Conservation (phyloP, 805 yeast genomes). For the Sungouiozyma ichnusensis region DNA sequence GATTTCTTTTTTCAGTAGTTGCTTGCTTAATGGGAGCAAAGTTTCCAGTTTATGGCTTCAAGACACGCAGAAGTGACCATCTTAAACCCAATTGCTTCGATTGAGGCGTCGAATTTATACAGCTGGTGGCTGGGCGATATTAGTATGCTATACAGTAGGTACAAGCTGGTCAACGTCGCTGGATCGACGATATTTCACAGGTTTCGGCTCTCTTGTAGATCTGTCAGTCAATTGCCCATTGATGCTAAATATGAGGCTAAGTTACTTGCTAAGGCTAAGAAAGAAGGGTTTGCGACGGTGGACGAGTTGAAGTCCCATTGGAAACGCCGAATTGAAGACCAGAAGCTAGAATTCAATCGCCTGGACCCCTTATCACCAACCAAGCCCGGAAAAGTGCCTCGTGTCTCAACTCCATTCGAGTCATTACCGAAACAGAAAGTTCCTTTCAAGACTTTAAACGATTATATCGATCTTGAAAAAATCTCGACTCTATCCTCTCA, state of each 20-base stretch:
- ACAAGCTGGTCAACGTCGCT: neutral
- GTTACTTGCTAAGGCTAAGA: slow-evolving; percentile 30
- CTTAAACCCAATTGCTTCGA: too few species aligned
- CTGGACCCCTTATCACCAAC: slow-evolving; percentile 57
- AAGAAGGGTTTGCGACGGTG: slow-evolving; percentile 28
- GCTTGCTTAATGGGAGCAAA: too few species aligned
- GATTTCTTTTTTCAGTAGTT: too few species aligned
- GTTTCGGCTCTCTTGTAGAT: neutral
- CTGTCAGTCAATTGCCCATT: neutral
- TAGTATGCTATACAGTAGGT: too few species aligned
- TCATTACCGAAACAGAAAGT: neutral
- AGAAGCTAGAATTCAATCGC: slow-evolving; percentile 45
- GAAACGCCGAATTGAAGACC: slow-evolving; percentile 48
- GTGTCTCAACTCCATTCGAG: slow-evolving; percentile 30
- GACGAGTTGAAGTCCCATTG: slow-evolving; percentile 53
- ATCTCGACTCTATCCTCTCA: slow-evolving; percentile 41
- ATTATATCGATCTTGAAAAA: slow-evolving; percentile 64
- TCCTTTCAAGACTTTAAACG: slow-evolving; percentile 63
- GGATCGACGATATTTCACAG: neutral
- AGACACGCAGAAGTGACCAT: too few species aligned
- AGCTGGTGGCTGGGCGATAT: too few species aligned
- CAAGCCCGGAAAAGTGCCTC: slow-evolving; percentile 30
- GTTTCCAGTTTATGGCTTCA: too few species aligned
- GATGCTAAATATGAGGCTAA: slow-evolving; percentile 28
- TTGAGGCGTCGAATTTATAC: too few species aligned